Conservation (phyloP, 352 stramenopile species). For the Saprolegnia diclina region DNA sequence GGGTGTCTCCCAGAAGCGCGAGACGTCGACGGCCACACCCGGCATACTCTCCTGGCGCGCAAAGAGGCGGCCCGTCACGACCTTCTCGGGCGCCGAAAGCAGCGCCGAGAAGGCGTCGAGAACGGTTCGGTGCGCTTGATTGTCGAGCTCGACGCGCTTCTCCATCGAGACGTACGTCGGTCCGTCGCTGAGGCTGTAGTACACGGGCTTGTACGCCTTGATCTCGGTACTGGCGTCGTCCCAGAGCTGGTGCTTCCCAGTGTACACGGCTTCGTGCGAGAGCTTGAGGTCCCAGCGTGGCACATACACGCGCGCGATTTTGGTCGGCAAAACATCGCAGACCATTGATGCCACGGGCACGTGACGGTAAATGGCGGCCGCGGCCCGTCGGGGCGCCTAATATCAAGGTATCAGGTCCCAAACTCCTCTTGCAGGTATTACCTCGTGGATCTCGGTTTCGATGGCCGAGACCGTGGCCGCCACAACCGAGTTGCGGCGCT, state of each 20-base stretch:
- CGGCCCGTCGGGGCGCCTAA: conserved; percentile 26
- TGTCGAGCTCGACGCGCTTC: neutral
- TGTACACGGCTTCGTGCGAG: conserved; percentile 47
- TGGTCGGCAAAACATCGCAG: conserved; percentile 58
- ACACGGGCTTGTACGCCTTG: neutral
- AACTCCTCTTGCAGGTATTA: neutral
- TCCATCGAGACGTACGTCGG: conserved; percentile 12
- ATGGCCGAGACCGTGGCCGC: neutral
- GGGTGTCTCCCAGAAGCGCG: neutral
- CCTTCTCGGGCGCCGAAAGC: neutral
- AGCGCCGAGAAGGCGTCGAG: neutral
- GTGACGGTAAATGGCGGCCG: conserved; percentile 56
- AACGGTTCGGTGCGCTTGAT: neutral
- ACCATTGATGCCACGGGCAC: conserved; percentile 58
- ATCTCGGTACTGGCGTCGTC: neutral
- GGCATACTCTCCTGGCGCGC: conserved; percentile 1
- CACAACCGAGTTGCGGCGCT: conserved; percentile 6
- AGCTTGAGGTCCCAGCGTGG: conserved; percentile 56
- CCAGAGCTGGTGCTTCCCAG: neutral
- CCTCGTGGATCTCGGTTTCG: neutral
- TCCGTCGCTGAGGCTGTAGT: neutral
- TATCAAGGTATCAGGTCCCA: neutral
- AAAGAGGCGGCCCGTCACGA: neutral
- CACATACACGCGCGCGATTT: conserved; percentile 66
- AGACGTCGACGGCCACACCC: conserved; percentile 3